These are phyloP conservation scores for Hibiscus trionum DNA, from an alignment of 345 rosid genomes.

Conservation along the genomic window DNA sequence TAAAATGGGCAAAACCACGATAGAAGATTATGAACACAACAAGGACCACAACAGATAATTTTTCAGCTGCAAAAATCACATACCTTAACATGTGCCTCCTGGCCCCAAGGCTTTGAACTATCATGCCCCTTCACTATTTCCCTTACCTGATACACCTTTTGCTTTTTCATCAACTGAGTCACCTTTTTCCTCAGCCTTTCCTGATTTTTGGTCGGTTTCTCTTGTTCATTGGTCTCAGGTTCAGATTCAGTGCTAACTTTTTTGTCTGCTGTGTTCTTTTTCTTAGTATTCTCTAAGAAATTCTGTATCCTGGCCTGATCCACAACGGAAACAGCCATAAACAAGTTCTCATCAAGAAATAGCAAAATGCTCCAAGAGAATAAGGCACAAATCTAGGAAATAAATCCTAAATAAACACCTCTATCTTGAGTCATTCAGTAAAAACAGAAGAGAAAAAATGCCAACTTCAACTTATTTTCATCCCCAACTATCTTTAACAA, in stretches of 20 bases:
- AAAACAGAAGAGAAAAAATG: too few species aligned
- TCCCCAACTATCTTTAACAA: background rate
- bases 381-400: background rate
- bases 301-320: slow-evolving; percentile 63
- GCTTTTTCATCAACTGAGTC: slow-evolving; percentile 48
- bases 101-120: slow-evolving; percentile 79
- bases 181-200: slow-evolving; percentile 56
- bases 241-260: slow-evolving; percentile 29
- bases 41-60: background rate
- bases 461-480: background rate
- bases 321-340: slow-evolving; percentile 3
- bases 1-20: slow-evolving; percentile 30
- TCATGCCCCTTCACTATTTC: slow-evolving; percentile 49
- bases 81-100: slow-evolving; percentile 85
- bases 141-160: slow-evolving; percentile 54
- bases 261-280: slow-evolving; percentile 26
- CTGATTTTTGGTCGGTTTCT: slow-evolving; percentile 32
- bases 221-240: slow-evolving; percentile 24
- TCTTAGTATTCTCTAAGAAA: slow-evolving; percentile 68
- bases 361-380: background rate
- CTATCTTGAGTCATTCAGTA: background rate
- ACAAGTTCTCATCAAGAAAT: slow-evolving; percentile 14
- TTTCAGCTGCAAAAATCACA: slow-evolving; percentile 15
- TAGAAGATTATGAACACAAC: slow-evolving; percentile 8
- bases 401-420: background rate